phyloP scores from a whole-genome alignment of 176 grass and related monocot genomes.

The sorghum (Sorghum bicolor) region DNA sequence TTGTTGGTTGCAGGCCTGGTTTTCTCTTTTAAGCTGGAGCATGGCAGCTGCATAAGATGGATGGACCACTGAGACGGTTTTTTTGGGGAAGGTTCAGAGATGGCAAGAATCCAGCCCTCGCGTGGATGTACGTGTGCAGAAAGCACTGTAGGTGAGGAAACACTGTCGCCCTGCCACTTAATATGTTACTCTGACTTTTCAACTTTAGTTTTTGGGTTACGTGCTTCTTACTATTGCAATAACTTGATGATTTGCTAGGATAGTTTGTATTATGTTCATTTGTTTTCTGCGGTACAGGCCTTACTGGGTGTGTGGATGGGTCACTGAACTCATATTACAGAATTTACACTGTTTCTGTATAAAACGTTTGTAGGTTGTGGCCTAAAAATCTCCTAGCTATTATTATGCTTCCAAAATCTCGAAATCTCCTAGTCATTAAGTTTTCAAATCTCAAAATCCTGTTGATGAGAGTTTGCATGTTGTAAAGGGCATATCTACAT shows the following conservation, averaged over 20 bases:
- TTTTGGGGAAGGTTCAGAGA: conserved; percentile 43
- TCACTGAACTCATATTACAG: not conserved
- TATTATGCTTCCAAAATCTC: not conserved
- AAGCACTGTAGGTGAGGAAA: conserved; percentile 43
- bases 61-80: conserved; percentile 38
- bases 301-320: not conserved
- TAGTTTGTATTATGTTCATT: not conserved
- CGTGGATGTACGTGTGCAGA: conserved; percentile 33
- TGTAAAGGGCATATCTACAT: conserved; percentile 4
- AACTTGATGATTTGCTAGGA: not conserved
- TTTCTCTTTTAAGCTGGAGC: conserved; percentile 38
- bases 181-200: conserved; percentile 4
- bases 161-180: conserved; percentile 18
- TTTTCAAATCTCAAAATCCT: not conserved
- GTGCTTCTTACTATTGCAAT: not conserved
- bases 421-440: not conserved
- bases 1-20: conserved; percentile 27
- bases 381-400: not conserved
- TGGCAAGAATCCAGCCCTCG: conserved; percentile 33
- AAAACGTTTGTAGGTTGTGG: not conserved
- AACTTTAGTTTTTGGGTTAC: not conserved
- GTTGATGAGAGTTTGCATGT: not conserved
- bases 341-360: not conserved
- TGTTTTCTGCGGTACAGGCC: not conserved
- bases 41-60: conserved; percentile 28